A percentile compares a stretch with the other conserved stretches of the same genome.
Evolutionary conservation across 805 yeast species (phyloP).

Genomic region (Candida nitratophila): DNA sequence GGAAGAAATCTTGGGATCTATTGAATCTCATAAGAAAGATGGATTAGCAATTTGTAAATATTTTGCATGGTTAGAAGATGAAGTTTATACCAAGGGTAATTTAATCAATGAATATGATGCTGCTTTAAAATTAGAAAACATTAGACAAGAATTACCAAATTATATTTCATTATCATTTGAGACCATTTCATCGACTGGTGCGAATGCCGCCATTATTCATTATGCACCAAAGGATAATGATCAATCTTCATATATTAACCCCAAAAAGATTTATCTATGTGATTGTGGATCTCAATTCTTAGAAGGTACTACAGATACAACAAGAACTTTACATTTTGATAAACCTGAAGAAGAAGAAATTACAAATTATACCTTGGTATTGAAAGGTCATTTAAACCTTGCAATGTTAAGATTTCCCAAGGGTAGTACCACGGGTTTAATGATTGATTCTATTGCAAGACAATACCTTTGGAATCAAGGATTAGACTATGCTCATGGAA

Average conservation of each 20-base stretch:
- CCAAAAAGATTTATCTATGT: constrained; percentile 43
- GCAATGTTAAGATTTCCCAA: constrained; percentile 46
- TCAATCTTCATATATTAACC: constrained; percentile 41
- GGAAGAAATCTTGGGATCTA: constrained; percentile 44
- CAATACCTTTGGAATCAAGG: constrained; percentile 51
- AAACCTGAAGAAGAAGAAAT: constrained; percentile 39
- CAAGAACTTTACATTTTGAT: constrained; percentile 52
- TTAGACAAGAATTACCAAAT: constrained; percentile 45
- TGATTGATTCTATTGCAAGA: constrained; percentile 52
- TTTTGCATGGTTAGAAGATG: constrained; percentile 53
- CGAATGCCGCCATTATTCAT: constrained; percentile 74
- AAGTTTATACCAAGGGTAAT: constrained; percentile 33
- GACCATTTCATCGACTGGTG: constrained; percentile 69
- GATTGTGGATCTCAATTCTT: constrained; percentile 58
- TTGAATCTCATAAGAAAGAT: constrained; percentile 48
- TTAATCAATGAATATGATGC: constrained; percentile 60
- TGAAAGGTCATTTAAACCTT: constrained; percentile 50
- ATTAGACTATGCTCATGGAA: constrained; percentile 55
- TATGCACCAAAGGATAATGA: constrained; percentile 48
- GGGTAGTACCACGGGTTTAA: constrained; percentile 41
- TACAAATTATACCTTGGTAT: constrained; percentile 47
- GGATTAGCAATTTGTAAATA: constrained; percentile 48
- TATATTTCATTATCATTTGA: constrained; percentile 64
- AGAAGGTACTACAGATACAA: constrained; percentile 61
- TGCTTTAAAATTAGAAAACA: constrained; percentile 47